Evolutionary conservation across 108 stramenopile species (phyloP).

Genomic region (Skeletonema costatum): DNA sequence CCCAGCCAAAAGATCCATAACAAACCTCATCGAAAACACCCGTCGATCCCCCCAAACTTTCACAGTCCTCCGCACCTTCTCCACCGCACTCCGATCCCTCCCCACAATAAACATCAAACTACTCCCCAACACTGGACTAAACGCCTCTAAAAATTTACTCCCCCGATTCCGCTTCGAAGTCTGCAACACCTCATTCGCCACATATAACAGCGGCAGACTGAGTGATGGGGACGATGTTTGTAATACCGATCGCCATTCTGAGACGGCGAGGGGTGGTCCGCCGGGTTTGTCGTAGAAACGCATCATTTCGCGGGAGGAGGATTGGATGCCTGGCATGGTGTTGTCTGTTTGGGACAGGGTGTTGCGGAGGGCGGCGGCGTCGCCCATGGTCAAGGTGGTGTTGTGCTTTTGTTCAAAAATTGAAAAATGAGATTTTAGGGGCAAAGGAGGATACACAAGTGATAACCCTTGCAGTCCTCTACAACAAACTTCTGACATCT

Average conservation of each 20-base stretch:
- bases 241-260: constrained; percentile 79
- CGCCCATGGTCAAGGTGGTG: constrained; percentile 16
- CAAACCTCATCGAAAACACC: constrained; percentile 76
- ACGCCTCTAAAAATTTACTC: constrained; percentile 82
- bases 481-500: too few species aligned
- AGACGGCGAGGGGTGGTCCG: constrained; percentile 58
- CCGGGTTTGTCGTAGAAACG: constrained; percentile 73
- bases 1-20: constrained; percentile 72
- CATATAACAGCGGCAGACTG: constrained; percentile 78
- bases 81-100: constrained; percentile 44
- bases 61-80: constrained; percentile 79
- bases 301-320: constrained; percentile 79
- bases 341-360: constrained; percentile 45
- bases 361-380: constrained; percentile 35
- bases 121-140: constrained; percentile 71
- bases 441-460: too few species aligned
- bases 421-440: too few species aligned
- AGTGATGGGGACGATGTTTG: constrained; percentile 56
- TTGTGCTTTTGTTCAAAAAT: too few species aligned
- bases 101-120: constrained; percentile 64
- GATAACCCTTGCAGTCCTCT: too few species aligned
- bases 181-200: constrained; percentile 88
- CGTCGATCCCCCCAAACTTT: constrained; percentile 89
- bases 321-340: constrained; percentile 70
- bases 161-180: constrained; percentile 87